Base-by-base conservation (phyloP, 148 eudicot species). In the Rheum nobile region DNA sequence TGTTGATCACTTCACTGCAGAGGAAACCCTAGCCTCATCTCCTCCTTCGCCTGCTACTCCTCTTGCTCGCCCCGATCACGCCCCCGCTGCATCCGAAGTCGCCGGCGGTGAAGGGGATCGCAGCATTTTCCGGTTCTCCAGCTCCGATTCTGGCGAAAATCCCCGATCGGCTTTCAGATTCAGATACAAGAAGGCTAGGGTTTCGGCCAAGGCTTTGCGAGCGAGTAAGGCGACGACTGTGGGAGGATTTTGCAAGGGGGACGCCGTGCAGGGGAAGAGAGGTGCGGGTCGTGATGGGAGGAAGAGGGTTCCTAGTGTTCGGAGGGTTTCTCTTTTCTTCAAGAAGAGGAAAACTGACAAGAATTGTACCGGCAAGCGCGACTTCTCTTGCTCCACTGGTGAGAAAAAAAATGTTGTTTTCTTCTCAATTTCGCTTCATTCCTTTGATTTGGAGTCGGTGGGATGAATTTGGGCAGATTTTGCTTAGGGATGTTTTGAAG, bases 371-470 rank as follows among this genome's bases (percentile, higher is more conserved):
- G 90, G 79, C 5, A 85, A 85, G 55, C 80, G 86, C 72, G 84
- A 81, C n/a, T 83, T 86, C 17, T 77, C 80, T 76, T 79, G 81
- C 74, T 82, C 90, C 71, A 87, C 88, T 81, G 96, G 96, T 90
- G 67, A 69, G 68, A 10, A 44, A 12, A 48, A n/a, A 35, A 71
- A 16, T 17, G 6, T 37, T 28, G 48, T 46, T 41, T 17, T 22
- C 50, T 67, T 26, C 21, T 69, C 50, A 32, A 41, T 41, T 16
- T 47, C 2, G 24, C 24, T 32, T 0, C 72, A 4, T 9, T n/a
- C 26, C 4, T 65, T 32, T 43, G 47, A 0, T 47, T 47, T 46
- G 17, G n/a, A 14, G n/a, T 46, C 43, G 10, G n/a, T 13, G 52
- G 52, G n/a, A 46, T 2, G 52, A 46, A 46, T 13, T 46, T 46